These are phyloP conservation scores for Mycocentrospora acerina DNA, from an alignment of 2,329 filamentous ascomycete species.

Conservation along the genomic window DNA sequence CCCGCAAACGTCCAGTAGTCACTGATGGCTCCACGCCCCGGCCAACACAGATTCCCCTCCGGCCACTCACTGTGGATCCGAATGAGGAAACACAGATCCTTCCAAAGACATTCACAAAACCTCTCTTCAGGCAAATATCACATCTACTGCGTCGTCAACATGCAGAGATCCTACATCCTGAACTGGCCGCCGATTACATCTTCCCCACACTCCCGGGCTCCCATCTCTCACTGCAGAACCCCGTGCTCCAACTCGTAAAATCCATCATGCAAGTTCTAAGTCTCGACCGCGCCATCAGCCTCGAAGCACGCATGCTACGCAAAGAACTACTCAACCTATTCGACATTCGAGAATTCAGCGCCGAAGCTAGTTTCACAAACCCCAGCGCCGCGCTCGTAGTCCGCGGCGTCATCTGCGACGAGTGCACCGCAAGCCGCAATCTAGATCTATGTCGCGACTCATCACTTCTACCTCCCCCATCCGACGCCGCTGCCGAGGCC, in stretches of 20 bases:
- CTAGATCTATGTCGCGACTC: conserved; percentile 91
- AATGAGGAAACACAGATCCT: conserved; percentile 67
- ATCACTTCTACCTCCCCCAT: conserved; percentile 65
- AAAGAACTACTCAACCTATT: conserved; percentile 89
- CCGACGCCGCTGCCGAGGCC: conserved; percentile 25
- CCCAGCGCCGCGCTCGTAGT: conserved; percentile 75
- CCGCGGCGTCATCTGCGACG: conserved; percentile 77
- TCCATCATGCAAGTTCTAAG: conserved; percentile 87
- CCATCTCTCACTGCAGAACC: conserved; percentile 64
- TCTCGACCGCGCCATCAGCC: conserved; percentile 84
- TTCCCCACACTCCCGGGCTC: conserved; percentile 81
- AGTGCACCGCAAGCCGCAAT: conserved; percentile 86
- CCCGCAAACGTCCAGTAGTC: conserved; percentile 65
- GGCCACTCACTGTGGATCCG: conserved; percentile 55
- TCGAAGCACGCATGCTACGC: conserved; percentile 83
- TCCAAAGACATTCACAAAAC: conserved; percentile 81
- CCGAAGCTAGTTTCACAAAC: conserved; percentile 84
- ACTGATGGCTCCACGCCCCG: conserved; percentile 55
- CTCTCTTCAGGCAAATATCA: conserved; percentile 84
- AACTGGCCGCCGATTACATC: conserved; percentile 80
- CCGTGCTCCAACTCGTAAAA: conserved; percentile 88
- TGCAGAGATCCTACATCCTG: conserved; percentile 84
- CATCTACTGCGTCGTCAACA: conserved; percentile 82
- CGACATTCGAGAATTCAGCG: conserved; percentile 90
- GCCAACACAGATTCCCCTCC: conserved; percentile 62